Conservation (phyloP, 345 rosid species). For the Citrus hindsii region DNA sequence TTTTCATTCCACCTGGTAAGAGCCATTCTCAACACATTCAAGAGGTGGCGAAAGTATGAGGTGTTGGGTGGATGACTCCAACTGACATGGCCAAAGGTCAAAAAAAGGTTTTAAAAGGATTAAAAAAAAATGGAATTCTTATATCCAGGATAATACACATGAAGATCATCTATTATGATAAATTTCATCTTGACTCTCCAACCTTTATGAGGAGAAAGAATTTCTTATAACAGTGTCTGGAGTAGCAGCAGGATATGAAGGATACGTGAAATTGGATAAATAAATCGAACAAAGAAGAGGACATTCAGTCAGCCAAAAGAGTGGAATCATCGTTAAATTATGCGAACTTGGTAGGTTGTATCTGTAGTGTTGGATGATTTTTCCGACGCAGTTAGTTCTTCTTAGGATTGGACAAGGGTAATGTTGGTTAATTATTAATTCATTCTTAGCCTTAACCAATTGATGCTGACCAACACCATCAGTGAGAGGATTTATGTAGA, state of each 20-base stretch:
- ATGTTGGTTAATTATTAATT: background rate
- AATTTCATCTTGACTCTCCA: background rate
- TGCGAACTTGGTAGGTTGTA: background rate
- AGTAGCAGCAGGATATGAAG: constrained; percentile 6
- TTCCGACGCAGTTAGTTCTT: background rate
- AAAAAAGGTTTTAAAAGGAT: too few species aligned
- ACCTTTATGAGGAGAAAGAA: background rate
- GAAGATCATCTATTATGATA: constrained; percentile 13
- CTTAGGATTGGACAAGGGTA: background rate
- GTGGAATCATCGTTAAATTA: constrained; percentile 4
- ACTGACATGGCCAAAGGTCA: background rate
- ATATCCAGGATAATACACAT: constrained; percentile 1
- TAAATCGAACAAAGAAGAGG: background rate
- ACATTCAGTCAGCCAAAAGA: background rate
- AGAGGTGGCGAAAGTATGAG: constrained; percentile 44
- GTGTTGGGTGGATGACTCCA: constrained; percentile 6
- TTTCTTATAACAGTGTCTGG: constrained; percentile 11
- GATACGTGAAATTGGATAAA: too few species aligned
- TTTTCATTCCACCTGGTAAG: constrained; percentile 95
- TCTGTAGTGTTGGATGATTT: background rate
- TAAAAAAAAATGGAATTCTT: constrained; percentile 10
- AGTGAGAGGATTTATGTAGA: background rate
- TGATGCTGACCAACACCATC: background rate
- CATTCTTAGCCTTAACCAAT: background rate
- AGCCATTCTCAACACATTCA: constrained; percentile 84